A percentile compares a stretch with the other conserved stretches of the same genome.
Conservation (phyloP, 2,329 filamentous ascomycete genomes). For the Ambrosiella cleistominuta region DNA sequence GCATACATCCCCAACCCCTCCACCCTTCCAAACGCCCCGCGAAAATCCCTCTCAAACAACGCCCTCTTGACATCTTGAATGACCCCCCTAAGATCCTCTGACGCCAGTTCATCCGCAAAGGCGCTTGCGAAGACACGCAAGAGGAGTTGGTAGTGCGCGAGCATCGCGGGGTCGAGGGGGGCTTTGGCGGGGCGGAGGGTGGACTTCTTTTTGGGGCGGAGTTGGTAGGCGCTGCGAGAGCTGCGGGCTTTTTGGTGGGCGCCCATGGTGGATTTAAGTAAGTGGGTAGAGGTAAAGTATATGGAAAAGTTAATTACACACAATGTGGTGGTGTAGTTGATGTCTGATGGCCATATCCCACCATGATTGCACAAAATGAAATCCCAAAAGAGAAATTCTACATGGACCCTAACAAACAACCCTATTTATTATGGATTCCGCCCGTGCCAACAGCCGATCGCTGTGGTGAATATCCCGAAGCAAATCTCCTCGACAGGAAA, state of each 20-base stretch:
- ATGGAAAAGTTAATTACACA: background rate
- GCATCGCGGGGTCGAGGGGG: background rate
- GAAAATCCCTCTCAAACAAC: conserved; percentile 73
- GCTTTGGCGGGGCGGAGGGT: conserved; percentile 1
- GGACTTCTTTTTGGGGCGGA: conserved; percentile 11
- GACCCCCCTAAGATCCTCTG: conserved; percentile 30
- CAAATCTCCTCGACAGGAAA: too few species aligned
- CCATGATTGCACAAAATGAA: too few species aligned
- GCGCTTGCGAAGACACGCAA: conserved; percentile 55
- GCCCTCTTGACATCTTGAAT: conserved; percentile 75
- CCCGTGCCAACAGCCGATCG: too few species aligned
- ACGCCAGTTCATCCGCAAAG: conserved; percentile 35
- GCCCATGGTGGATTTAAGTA: conserved; percentile 1
- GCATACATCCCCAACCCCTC: conserved; percentile 69
- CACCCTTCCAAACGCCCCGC: conserved; percentile 53
- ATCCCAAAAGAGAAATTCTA: too few species aligned
- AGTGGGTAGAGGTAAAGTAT: background rate
- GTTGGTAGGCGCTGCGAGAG: conserved; percentile 13
- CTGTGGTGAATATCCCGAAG: too few species aligned
- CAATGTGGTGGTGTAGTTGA: background rate
- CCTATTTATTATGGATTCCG: too few species aligned
- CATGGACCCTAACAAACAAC: too few species aligned
- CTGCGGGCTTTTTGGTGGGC: conserved; percentile 10
- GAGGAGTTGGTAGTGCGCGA: conserved; percentile 21
- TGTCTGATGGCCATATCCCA: too few species aligned